Evolutionary conservation across 441 rosid genomes (phyloP).

Genomic region (Biscutella laevigata): DNA sequence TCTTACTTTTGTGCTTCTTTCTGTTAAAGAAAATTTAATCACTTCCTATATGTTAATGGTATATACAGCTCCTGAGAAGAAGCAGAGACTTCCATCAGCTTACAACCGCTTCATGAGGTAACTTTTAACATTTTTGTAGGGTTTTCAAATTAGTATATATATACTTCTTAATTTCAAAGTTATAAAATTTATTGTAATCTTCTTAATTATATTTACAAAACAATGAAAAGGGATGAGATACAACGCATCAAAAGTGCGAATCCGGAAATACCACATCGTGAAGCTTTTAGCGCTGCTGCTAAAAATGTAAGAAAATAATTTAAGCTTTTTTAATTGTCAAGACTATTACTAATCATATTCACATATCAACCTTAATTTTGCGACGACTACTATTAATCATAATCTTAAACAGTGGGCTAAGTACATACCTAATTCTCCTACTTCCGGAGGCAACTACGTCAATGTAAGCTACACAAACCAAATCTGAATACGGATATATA

Average conservation of each 20-base stretch:
- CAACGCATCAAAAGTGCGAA: slow-evolving; percentile 92
- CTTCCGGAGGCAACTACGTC: slow-evolving; percentile 47
- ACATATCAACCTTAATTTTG: no score
- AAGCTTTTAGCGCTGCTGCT: slow-evolving; percentile 94
- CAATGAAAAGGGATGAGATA: slow-evolving; percentile 69
- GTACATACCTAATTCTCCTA: slow-evolving; percentile 75
- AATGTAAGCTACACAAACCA: slow-evolving; percentile 32
- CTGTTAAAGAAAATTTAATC: no score
- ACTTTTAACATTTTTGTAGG: no score
- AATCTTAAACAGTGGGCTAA: slow-evolving; percentile 99
- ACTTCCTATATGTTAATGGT: no score
- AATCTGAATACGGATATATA: background rate
- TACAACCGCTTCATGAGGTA: slow-evolving; percentile 97
- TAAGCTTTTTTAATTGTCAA: no score
- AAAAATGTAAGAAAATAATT: slow-evolving; percentile 54
- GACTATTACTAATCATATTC: background rate
- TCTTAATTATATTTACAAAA: background rate
- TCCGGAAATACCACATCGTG: slow-evolving; percentile 93
- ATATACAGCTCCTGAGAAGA: slow-evolving; percentile 92
- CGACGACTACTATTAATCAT: no score
- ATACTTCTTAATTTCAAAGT: background rate
- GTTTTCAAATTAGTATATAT: no score
- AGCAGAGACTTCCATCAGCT: slow-evolving; percentile 97
- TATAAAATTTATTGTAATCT: background rate
- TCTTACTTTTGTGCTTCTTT: background rate